Evolutionary conservation across 805 yeast genomes (phyloP).

Genomic region (Hanseniaspora occidentalis): DNA sequence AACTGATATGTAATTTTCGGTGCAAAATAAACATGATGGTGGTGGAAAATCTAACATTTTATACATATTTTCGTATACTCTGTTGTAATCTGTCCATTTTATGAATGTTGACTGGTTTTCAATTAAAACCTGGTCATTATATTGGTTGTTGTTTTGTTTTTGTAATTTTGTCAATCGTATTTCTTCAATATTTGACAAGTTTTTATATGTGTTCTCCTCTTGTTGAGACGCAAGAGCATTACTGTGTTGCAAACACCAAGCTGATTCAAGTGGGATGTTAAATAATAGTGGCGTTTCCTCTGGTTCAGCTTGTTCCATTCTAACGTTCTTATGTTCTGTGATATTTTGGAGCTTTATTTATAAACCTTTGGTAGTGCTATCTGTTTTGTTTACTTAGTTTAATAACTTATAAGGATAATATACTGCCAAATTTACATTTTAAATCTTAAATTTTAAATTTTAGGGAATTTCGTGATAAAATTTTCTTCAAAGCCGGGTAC

Average conservation of each 20-base stretch:
- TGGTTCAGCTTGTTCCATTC: neutral
- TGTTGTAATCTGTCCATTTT: neutral
- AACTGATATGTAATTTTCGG: conserved; percentile 36
- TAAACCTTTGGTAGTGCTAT: too few species aligned
- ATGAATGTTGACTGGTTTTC: neutral
- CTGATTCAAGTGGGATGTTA: neutral
- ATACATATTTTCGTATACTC: conserved; percentile 4
- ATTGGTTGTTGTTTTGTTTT: too few species aligned
- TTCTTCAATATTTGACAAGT: too few species aligned
- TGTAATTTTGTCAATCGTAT: too few species aligned
- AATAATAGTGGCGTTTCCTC: neutral
- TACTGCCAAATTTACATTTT: too few species aligned
- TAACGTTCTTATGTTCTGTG: neutral
- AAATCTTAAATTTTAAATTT: too few species aligned
- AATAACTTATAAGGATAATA: too few species aligned
- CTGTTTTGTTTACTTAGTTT: too few species aligned
- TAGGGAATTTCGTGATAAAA: too few species aligned
- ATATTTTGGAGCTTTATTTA: too few species aligned
- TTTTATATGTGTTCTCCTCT: too few species aligned
- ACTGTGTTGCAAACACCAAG: neutral
- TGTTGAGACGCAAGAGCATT: neutral
- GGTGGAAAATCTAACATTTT: conserved; percentile 5
- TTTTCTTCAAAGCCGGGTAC: too few species aligned
- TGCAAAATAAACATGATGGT: conserved; percentile 33
- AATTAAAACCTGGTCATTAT: neutral